Evolutionary conservation across 345 rosid species (phyloP), one percentile per base, ranked within the genome.

Genomic region (Moricandia moricandioides): DNA sequence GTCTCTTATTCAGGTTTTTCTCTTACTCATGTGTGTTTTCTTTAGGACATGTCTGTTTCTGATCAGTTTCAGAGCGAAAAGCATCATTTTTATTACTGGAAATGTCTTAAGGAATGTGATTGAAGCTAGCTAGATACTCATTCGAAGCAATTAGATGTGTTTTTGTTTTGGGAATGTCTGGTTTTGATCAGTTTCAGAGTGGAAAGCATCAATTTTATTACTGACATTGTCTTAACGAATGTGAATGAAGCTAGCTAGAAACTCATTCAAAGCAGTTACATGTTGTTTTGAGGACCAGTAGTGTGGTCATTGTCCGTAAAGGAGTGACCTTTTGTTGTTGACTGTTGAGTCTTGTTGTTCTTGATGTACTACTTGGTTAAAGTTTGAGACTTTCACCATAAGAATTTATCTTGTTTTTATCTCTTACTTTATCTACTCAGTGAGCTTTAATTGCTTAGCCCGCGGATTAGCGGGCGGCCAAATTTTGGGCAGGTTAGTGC

Each of bases 391-490:
- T 72, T 39, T 33, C 24, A 49, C 24, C 56, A 49, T 49, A 49
- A 49, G 56, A 49, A 49, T 24, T 47, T 47, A n/a, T 2, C 56
- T 49, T 16, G 9, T 49, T 14, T 5, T 33, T 1, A 5, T 14
- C 18, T 55, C 16, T 40, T 47, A 40, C 45, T 67, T 73, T 72
- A 34, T 57, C 67, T n/a, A 78, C 76, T 83, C 80, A 13, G 75
- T 66, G 75, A 81, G 74, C 81, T 82, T 90, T 85, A 86, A 87
- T 85, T 82, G 79, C 72, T 85, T 91, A 90, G 88, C 89, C 90
- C 91, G 88, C 65, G 82, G 78, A 72, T 85, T 91, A 90, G 88
- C 89, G 91, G 92, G 88, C 65, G 82, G 88, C 67, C 67, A 86
- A 60, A 60, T 86, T 79, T 82, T 82, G 82, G 71, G 81, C 96